A percentile compares a stretch with the other conserved stretches of the same genome.
These are phyloP conservation scores for Aureobasidium sp. DNA, from an alignment of 2,329 filamentous ascomycete genomes.

Conservation along the genomic window DNA sequence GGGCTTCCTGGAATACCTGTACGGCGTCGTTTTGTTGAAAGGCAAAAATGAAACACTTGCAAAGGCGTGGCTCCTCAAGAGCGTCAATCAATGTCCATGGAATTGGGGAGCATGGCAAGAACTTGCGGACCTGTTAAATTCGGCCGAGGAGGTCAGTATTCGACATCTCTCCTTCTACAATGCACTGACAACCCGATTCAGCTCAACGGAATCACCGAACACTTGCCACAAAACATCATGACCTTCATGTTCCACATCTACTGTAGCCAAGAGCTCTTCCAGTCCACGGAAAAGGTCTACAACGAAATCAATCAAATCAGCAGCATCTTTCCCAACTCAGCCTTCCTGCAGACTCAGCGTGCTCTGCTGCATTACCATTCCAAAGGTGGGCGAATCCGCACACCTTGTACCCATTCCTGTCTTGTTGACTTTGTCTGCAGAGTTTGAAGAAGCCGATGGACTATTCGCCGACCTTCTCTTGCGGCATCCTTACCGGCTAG, in stretches of 20 bases:
- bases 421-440: constrained; percentile 22
- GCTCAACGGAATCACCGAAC: constrained; percentile 45
- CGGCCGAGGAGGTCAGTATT: constrained; percentile 55
- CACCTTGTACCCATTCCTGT: neutral
- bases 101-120: constrained; percentile 98
- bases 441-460: constrained; percentile 55
- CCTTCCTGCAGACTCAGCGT: constrained; percentile 84
- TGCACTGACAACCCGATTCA: constrained; percentile 29
- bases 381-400: constrained; percentile 41
- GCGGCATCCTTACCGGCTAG: constrained; percentile 63
- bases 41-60: constrained; percentile 84
- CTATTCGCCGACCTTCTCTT: constrained; percentile 62
- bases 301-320: constrained; percentile 69
- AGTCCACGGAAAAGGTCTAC: constrained; percentile 68
- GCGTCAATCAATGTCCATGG: constrained; percentile 83
- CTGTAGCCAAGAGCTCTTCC: constrained; percentile 84
- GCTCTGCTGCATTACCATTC: constrained; percentile 85
- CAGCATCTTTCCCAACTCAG: constrained; percentile 74
- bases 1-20: constrained; percentile 91
- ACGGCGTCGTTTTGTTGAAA: constrained; percentile 82
- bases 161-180: no score
- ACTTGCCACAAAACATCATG: constrained; percentile 82
- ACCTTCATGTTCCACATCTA: constrained; percentile 91
- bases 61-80: constrained; percentile 76
- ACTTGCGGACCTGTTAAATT: constrained; percentile 69